Conservation (phyloP, 73 alveolate species). For the Symbiodinium pilosum region DNA sequence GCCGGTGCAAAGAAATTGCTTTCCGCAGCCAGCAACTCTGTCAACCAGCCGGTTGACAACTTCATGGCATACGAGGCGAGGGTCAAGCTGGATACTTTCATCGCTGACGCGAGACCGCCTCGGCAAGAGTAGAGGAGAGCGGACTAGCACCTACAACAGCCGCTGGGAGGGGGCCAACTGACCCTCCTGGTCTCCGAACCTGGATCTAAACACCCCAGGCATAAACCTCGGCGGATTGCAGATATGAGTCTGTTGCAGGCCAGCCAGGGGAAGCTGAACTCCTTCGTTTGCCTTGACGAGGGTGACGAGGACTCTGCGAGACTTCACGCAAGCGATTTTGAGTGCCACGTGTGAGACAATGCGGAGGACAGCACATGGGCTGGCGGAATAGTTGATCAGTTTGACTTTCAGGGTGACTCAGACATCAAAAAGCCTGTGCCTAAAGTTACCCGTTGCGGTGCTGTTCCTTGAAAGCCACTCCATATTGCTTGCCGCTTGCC, state of each 20-base stretch:
- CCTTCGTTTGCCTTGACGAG: constrained; percentile 70
- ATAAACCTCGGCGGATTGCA: too few species aligned
- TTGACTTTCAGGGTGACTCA: constrained; percentile 85
- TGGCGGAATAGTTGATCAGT: constrained; percentile 89
- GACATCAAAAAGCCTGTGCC: constrained; percentile 78
- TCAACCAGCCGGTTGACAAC: constrained; percentile 93
- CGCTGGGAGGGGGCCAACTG: too few species aligned
- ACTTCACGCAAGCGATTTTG: not conserved
- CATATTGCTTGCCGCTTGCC: too few species aligned
- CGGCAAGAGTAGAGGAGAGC: too few species aligned
- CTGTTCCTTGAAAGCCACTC: too few species aligned
- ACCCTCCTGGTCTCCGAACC: not conserved
- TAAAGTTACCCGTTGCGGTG: too few species aligned
- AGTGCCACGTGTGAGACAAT: not conserved
- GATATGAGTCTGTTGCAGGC: too few species aligned
- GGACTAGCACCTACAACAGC: too few species aligned
- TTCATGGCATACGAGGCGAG: constrained; percentile 93
- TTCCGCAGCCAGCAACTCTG: constrained; percentile 13
- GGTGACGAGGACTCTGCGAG: constrained; percentile 41
- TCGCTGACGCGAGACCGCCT: too few species aligned
- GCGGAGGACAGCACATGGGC: constrained; percentile 81
- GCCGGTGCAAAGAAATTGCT: constrained; percentile 85
- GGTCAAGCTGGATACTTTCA: too few species aligned
- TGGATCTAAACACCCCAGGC: too few species aligned
- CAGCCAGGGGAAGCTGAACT: constrained; percentile 87